phyloP scores from a whole-genome alignment of 768 basidiomycete genomes.

The Aureoboletus auriporus region DNA sequence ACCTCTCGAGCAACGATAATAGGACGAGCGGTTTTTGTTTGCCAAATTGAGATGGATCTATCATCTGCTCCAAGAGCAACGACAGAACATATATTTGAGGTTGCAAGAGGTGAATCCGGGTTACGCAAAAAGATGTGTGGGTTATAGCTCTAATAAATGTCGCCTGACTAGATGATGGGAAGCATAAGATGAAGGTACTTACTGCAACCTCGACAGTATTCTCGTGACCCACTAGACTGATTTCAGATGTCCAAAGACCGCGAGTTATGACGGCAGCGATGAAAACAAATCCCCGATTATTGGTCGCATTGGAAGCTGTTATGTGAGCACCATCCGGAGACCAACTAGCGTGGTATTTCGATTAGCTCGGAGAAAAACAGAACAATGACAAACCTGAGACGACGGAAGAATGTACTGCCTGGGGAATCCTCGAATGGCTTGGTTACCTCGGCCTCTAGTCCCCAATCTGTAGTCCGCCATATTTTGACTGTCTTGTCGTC shows the following conservation, averaged over 20 bases:
- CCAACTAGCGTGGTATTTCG: constrained; percentile 57
- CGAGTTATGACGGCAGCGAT: constrained; percentile 94
- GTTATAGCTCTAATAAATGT: constrained; percentile 55
- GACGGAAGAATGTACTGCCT: constrained; percentile 89
- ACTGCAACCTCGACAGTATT: constrained; percentile 96
- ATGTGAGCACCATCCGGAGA: constrained; percentile 99
- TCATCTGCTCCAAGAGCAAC: constrained; percentile 94
- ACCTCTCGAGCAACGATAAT: constrained; percentile 91
- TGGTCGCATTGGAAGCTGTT: constrained; percentile 95
- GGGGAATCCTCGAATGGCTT: constrained; percentile 95
- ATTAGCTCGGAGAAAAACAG: not conserved
- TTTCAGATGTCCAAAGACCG: constrained; percentile 85
- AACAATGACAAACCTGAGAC: constrained; percentile 60
- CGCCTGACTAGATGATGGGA: constrained; percentile 2
- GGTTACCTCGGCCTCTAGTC: constrained; percentile 73
- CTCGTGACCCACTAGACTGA: constrained; percentile 94
- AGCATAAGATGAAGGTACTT: constrained; percentile 25
- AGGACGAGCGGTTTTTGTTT: constrained; percentile 88
- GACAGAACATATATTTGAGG: constrained; percentile 85
- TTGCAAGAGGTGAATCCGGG: constrained; percentile 58
- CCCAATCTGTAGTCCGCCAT: constrained; percentile 94
- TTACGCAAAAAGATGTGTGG: constrained; percentile 91
- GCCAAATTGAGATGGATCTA: constrained; percentile 92
- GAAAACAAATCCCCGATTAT: constrained; percentile 93
- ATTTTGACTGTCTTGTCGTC: constrained; percentile 97